Percentiles rank a stretch among this genome's conserved stretches.
Evolutionary conservation across 805 yeast genomes (phyloP).

Genomic region (Priceomyces fermenticarens): DNA sequence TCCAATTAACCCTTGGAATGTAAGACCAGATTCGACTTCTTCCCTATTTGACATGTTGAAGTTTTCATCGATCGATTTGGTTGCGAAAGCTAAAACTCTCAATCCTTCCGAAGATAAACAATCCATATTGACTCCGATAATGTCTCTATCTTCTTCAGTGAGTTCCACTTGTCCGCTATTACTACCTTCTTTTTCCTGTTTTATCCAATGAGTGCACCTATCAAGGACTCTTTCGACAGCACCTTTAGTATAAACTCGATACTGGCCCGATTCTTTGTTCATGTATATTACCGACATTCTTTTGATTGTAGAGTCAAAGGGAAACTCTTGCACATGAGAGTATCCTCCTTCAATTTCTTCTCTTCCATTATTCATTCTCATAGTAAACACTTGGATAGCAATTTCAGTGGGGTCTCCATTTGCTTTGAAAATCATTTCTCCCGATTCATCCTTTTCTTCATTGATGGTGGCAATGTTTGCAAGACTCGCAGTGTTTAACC

Average conservation of each 20-base stretch:
- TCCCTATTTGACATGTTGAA: conserved; percentile 25
- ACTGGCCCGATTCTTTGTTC: conserved; percentile 16
- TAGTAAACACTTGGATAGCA: conserved; percentile 76
- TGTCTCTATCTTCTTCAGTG: conserved; percentile 35
- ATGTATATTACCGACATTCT: conserved; percentile 65
- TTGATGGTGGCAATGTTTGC: conserved; percentile 41
- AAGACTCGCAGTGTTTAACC: conserved; percentile 34
- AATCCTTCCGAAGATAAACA: conserved; percentile 62
- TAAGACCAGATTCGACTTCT: conserved; percentile 49
- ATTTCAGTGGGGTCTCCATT: conserved; percentile 87
- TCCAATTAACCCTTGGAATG: conserved; percentile 68
- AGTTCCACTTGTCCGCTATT: conserved; percentile 22
- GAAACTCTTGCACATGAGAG: conserved; percentile 59
- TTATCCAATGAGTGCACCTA: conserved; percentile 55
- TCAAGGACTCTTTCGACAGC: conserved; percentile 69
- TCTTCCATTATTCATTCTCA: conserved; percentile 54
- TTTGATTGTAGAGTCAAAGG: conserved; percentile 72
- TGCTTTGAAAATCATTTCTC: conserved; percentile 35
- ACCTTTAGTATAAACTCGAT: conserved; percentile 56
- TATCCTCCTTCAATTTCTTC: conserved; percentile 34
- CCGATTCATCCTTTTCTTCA: conserved; percentile 24
- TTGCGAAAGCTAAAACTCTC: conserved; percentile 72
- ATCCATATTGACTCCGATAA: conserved; percentile 55
- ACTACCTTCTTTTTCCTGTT: conserved; percentile 26
- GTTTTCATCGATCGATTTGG: conserved; percentile 23